phyloP scores from a whole-genome alignment of 2,329 filamentous ascomycete genomes.

The Aaosphaeria pasadenensis region DNA sequence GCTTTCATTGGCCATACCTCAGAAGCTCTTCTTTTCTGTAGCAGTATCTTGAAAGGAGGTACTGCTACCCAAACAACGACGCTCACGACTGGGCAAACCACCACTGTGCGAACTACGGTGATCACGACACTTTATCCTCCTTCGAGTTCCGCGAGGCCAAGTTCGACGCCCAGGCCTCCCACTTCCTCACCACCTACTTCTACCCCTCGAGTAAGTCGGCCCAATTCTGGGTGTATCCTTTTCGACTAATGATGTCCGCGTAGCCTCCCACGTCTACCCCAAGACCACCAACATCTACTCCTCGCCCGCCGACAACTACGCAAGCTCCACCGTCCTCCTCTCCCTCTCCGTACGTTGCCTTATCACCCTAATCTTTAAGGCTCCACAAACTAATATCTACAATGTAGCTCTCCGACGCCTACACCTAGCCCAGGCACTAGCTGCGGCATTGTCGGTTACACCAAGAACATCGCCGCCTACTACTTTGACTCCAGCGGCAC shows the following conservation, averaged over 20 bases:
- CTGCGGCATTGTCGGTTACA: conserved; percentile 30
- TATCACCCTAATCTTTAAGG: no score
- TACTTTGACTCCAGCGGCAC: conserved; percentile 33
- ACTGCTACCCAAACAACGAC: conserved; percentile 23
- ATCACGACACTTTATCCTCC: conserved; percentile 22
- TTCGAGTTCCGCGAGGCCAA: conserved; percentile 7
- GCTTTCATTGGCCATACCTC: conserved; percentile 28
- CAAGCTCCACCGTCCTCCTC: conserved; percentile 1
- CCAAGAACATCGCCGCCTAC: conserved; percentile 27
- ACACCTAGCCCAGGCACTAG: conserved; percentile 3
- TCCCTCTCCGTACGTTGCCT: conserved; percentile 14
- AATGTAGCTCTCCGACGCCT: no score
- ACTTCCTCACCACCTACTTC: conserved; percentile 5
- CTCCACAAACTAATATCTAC: no score
- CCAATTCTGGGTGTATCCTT: not conserved
- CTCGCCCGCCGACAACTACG: not conserved
- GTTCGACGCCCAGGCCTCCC: conserved; percentile 8
- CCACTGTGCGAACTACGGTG: conserved; percentile 18
- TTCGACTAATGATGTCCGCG: not conserved
- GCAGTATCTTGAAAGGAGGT: conserved; percentile 23
- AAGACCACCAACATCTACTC: conserved; percentile 1
- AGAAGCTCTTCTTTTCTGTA: conserved; percentile 28
- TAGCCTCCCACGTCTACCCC: not conserved
- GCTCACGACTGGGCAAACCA: conserved; percentile 13
- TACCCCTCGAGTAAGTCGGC: not conserved